Conservation (phyloP, 2,329 filamentous ascomycete species). For the Neonectria hederae region DNA sequence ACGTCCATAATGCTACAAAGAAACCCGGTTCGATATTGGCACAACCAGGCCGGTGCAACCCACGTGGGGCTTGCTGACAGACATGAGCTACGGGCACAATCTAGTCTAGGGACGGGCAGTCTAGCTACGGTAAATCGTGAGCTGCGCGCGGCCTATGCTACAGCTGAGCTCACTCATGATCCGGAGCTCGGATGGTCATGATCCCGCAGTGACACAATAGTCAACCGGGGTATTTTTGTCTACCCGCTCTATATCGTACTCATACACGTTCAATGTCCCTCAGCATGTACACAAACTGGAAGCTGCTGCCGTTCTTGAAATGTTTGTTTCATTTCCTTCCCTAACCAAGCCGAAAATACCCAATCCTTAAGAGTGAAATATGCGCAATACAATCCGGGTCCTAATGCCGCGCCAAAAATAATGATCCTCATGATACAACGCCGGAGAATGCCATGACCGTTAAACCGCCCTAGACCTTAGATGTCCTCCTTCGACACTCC, state of each 20-base stretch:
- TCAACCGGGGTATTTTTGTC: no score
- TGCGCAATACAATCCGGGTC: slow-evolving; percentile 7
- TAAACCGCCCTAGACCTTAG: not conserved
- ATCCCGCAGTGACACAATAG: no score
- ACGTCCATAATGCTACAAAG: slow-evolving; percentile 29
- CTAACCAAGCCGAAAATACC: not conserved
- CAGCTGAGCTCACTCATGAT: no score
- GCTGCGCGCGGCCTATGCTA: no score
- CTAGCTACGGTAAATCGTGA: no score
- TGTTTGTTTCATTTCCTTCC: not conserved
- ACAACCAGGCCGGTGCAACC: slow-evolving; percentile 24
- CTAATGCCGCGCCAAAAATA: slow-evolving; percentile 7
- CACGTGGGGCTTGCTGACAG: slow-evolving; percentile 26
- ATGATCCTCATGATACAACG: slow-evolving; percentile 15
- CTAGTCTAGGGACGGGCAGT: not conserved
- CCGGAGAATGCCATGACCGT: slow-evolving; percentile 7
- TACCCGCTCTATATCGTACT: not conserved
- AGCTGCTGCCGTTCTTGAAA: slow-evolving; percentile 1
- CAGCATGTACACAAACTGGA: not conserved
- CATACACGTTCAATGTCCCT: not conserved
- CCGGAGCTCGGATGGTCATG: no score
- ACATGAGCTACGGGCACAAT: slow-evolving; percentile 27
- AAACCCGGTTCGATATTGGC: slow-evolving; percentile 21
- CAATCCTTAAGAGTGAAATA: not conserved
- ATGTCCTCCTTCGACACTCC: slow-evolving; percentile 18